These are phyloP conservation scores for Fusarium dimerum DNA, from an alignment of 2,329 filamentous ascomycete species.

Conservation along the genomic window DNA sequence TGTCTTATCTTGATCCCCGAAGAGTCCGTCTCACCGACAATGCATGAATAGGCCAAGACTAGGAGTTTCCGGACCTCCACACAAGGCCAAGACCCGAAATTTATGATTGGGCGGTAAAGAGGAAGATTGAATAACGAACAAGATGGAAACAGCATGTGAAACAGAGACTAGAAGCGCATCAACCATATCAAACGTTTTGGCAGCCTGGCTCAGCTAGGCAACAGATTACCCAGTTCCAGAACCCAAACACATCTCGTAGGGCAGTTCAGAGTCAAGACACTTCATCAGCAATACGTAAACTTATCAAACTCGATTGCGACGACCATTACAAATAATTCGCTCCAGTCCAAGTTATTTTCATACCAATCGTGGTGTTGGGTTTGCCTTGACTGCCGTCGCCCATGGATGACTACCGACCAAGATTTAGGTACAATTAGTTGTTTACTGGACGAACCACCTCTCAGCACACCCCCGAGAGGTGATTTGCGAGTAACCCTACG, in stretches of 20 bases:
- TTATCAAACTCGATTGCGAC: no score
- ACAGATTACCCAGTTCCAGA: no score
- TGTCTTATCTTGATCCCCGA: conserved; percentile 1
- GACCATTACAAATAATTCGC: no score
- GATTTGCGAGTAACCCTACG: conserved; percentile 9
- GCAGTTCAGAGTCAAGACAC: no score
- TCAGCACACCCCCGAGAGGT: conserved; percentile 3
- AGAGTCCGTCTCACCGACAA: conserved; percentile 21
- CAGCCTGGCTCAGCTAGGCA: no score
- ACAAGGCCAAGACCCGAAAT: conserved; percentile 17
- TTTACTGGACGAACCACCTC: not conserved
- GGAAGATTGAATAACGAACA: conserved; percentile 7
- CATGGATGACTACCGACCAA: conserved; percentile 17
- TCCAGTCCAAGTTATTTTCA: no score
- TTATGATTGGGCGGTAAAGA: conserved; percentile 7
- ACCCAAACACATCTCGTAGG: no score
- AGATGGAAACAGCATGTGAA: no score
- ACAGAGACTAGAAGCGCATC: no score
- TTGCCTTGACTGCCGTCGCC: conserved; percentile 15
- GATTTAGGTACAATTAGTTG: no score
- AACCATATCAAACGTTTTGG: no score
- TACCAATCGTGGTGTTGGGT: not conserved
- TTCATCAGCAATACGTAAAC: no score
- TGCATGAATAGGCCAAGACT: conserved; percentile 5
- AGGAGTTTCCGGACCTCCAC: conserved; percentile 13